Conservation (phyloP, 768 basidiomycete species). For the Xerocomus brunneocitrinus region DNA sequence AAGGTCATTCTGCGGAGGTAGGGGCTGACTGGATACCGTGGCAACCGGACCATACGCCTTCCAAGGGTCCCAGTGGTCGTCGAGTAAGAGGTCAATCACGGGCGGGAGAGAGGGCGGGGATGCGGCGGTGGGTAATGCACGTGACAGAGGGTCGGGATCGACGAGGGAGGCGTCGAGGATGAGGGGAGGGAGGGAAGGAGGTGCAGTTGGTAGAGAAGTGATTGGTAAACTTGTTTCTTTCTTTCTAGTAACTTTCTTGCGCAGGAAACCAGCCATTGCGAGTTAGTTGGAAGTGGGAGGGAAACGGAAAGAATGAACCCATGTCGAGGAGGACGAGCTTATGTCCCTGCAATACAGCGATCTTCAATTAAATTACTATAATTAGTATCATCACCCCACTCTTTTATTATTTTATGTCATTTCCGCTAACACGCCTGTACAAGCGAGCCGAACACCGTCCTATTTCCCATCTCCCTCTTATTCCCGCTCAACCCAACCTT, state of each 20-base stretch:
- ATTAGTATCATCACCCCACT: not conserved
- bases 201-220: constrained; percentile 9
- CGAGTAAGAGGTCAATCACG: not conserved
- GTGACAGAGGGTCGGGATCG: constrained; percentile 19
- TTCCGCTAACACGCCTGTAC: not conserved
- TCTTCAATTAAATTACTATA: not conserved
- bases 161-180: constrained; percentile 36
- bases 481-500: too few relatives aligned
- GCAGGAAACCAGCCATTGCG: constrained; percentile 52
- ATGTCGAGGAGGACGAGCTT: not conserved
- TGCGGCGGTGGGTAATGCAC: constrained; percentile 9
- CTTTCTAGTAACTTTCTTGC: constrained; percentile 36
- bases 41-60: constrained; percentile 15
- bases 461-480: not conserved
- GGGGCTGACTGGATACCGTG: constrained; percentile 8
- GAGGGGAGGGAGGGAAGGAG: constrained; percentile 37
- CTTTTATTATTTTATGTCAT: not conserved
- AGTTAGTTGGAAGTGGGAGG: not conserved
- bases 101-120: constrained; percentile 11
- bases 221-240: constrained; percentile 1
- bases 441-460: not conserved
- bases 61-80: constrained; percentile 27
- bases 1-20: not conserved
- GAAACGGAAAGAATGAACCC: not conserved
- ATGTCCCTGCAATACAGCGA: not conserved